Evolutionary conservation across 257 asterid genomes (phyloP).

Genomic region (Rhazya stricta): DNA sequence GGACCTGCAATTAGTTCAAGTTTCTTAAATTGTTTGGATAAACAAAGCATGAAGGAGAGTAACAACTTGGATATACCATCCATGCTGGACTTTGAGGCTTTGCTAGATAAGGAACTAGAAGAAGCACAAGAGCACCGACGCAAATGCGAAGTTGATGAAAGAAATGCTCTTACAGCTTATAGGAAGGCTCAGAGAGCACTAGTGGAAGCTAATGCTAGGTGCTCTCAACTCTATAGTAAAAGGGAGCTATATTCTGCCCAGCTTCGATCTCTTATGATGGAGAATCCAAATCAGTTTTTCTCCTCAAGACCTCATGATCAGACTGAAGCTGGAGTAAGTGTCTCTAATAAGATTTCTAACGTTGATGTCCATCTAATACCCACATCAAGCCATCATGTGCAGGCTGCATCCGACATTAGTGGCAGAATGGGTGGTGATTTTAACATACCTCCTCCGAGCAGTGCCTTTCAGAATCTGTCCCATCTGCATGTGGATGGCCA

Average conservation of each 20-base stretch:
- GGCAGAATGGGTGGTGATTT: slow-evolving; percentile 19
- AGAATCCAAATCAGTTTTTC: slow-evolving; percentile 35
- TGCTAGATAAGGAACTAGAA: slow-evolving; percentile 45
- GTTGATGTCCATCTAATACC: slow-evolving; percentile 24
- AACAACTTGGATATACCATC: slow-evolving; percentile 24
- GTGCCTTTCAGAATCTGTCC: slow-evolving; percentile 20
- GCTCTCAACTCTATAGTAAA: slow-evolving; percentile 39
- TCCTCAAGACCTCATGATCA: slow-evolving; percentile 18
- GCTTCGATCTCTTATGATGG: slow-evolving; percentile 43
- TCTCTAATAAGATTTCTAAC: slow-evolving; percentile 20
- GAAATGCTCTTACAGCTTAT: slow-evolving; percentile 38
- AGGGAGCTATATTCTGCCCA: slow-evolving; percentile 45
- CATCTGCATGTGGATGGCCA: slow-evolving; percentile 16
- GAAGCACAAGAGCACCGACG: slow-evolving; percentile 47
- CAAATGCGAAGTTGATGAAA: slow-evolving; percentile 44
- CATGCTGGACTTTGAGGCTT: slow-evolving; percentile 37
- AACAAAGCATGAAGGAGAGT: slow-evolving; percentile 24
- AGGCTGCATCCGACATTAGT: slow-evolving; percentile 21
- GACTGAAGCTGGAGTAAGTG: slow-evolving; percentile 23
- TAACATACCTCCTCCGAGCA: slow-evolving; percentile 19
- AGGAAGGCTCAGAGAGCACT: slow-evolving; percentile 47
- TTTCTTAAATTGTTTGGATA: slow-evolving; percentile 21
- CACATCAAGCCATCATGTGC: slow-evolving; percentile 23
- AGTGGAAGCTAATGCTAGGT: slow-evolving; percentile 44
- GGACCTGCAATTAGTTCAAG: slow-evolving; percentile 15